Evolutionary conservation across 768 basidiomycete genomes (phyloP).

Genomic region (Dictyophora rubrovolvata): DNA sequence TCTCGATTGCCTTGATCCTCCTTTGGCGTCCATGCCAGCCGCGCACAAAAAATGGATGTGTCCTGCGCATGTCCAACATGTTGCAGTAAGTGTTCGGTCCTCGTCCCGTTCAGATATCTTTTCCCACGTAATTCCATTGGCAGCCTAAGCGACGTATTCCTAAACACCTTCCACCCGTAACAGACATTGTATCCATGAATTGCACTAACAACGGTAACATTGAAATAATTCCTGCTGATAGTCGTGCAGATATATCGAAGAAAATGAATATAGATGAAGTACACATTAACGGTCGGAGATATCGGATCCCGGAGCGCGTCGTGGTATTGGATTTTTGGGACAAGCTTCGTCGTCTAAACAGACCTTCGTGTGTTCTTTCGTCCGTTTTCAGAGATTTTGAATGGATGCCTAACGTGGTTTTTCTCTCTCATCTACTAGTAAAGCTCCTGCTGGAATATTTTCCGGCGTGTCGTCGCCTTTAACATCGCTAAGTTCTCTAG

Average conservation of each 20-base stretch:
- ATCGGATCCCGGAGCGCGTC: conserved; percentile 85
- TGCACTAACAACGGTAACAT: conserved; percentile 90
- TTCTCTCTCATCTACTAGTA: background rate
- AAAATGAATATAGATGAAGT: conserved; percentile 70
- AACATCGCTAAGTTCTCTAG: conserved; percentile 64
- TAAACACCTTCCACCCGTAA: conserved; percentile 51
- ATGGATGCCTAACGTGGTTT: conserved; percentile 12
- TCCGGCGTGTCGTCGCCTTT: conserved; percentile 62
- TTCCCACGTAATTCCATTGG: background rate
- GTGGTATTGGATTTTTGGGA: conserved; percentile 96
- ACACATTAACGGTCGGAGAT: conserved; percentile 78
- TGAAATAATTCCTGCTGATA: conserved; percentile 67
- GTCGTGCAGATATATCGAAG: conserved; percentile 28
- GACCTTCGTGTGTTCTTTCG: conserved; percentile 31
- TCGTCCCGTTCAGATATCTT: background rate
- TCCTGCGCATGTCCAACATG: conserved; percentile 88
- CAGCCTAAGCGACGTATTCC: conserved; percentile 79
- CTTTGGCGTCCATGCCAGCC: conserved; percentile 74
- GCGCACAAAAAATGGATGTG: conserved; percentile 98
- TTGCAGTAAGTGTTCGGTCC: conserved; percentile 46
- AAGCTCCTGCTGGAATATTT: conserved; percentile 4
- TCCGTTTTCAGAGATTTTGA: background rate
- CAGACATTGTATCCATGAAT: conserved; percentile 65
- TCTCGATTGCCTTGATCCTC: conserved; percentile 91
- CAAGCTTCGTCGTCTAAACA: conserved; percentile 45